A percentile compares a stretch with the other conserved stretches of the same genome.
Evolutionary conservation across 768 basidiomycete species (phyloP).

Genomic region (Chalciporus sphaerocephalus): DNA sequence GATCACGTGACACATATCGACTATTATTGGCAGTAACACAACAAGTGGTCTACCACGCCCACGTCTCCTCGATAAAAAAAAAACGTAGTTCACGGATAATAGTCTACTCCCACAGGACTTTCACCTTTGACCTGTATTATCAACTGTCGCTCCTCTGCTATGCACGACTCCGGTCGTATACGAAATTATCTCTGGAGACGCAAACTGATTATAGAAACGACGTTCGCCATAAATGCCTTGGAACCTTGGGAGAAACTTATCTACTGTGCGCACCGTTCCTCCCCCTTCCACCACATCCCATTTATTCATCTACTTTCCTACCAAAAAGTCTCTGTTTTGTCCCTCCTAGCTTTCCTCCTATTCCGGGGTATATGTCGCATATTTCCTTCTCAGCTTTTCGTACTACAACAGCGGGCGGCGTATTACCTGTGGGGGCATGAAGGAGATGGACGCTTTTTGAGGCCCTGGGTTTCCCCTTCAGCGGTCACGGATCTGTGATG

Average conservation of each 20-base stretch:
- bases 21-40: too few species aligned
- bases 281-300: not conserved
- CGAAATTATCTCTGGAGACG: constrained; percentile 45
- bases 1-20: constrained; percentile 9
- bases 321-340: constrained; percentile 38
- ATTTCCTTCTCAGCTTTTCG: constrained; percentile 53
- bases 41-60: not conserved
- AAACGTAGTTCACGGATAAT: not conserved
- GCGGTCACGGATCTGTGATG: constrained; percentile 26
- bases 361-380: constrained; percentile 51
- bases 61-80: constrained; percentile 1
- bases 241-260: constrained; percentile 69
- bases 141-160: not conserved
- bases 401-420: constrained; percentile 47
- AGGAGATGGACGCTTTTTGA: constrained; percentile 23
- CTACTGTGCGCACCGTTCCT: constrained; percentile 41
- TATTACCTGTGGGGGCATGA: constrained; percentile 65
- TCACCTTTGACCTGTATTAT: not conserved
- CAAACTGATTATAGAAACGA: constrained; percentile 54
- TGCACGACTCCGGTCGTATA: constrained; percentile 19
- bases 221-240: constrained; percentile 55
- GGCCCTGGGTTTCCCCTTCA: constrained; percentile 21
- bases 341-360: constrained; percentile 41
- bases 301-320: not conserved
- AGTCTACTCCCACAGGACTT: not conserved